Conservation (phyloP, 768 basidiomycete genomes). For the Podaxis sp. region DNA sequence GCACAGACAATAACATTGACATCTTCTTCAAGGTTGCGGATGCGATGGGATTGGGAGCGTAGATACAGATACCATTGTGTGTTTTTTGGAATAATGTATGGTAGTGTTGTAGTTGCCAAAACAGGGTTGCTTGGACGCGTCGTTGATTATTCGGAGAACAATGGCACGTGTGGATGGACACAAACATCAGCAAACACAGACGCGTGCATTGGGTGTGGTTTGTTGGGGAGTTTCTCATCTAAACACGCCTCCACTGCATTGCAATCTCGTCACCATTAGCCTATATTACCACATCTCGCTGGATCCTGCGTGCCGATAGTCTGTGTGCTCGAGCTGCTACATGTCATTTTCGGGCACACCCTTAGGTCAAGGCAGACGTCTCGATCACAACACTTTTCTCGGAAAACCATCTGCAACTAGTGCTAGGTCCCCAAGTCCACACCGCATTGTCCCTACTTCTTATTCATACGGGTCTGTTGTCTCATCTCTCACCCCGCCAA, state of each 20-base stretch:
- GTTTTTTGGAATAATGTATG: neutral
- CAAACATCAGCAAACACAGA: conserved; percentile 4
- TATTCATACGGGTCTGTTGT: conserved; percentile 68
- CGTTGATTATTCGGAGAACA: conserved; percentile 1
- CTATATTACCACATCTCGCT: conserved; percentile 4
- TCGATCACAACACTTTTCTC: conserved; percentile 77
- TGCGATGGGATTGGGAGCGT: conserved; percentile 24
- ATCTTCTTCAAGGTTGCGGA: conserved; percentile 38
- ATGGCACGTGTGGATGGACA: conserved; percentile 13
- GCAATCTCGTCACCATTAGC: neutral
- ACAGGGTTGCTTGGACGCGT: neutral
- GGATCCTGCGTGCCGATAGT: conserved; percentile 14
- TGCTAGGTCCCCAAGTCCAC: conserved; percentile 32
- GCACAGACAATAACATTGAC: conserved; percentile 39
- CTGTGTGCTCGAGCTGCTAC: conserved; percentile 28
- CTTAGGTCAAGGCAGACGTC: conserved; percentile 80
- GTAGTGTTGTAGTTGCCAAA: neutral
- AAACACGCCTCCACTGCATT: neutral
- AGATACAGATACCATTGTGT: conserved; percentile 2
- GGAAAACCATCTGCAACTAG: conserved; percentile 46
- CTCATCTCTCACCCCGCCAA: conserved; percentile 15
- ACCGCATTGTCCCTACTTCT: conserved; percentile 46
- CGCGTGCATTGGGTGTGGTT: conserved; percentile 9
- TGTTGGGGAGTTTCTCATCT: neutral
- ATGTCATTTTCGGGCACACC: conserved; percentile 89